Percentiles rank a stretch among this genome's conserved stretches.
Evolutionary conservation across 2,329 filamentous ascomycete species (phyloP).

Genomic region (Arthrobotrys conoides): DNA sequence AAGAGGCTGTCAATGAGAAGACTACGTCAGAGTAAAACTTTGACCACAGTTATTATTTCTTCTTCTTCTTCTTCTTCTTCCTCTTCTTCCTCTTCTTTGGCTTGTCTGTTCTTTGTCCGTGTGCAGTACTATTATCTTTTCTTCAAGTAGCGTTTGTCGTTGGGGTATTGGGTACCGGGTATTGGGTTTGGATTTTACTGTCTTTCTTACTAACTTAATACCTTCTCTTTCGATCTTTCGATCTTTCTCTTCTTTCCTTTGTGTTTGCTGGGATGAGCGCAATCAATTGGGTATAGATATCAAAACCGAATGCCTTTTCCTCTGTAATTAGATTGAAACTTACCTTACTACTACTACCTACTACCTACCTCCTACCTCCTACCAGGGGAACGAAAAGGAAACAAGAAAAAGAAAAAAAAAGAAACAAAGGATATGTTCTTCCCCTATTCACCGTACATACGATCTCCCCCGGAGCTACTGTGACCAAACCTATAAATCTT

Average conservation of each 20-base stretch:
- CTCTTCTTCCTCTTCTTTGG: not conserved
- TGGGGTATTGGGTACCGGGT: slow-evolving; percentile 7
- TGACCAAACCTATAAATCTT: not conserved
- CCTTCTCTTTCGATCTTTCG: slow-evolving; percentile 9
- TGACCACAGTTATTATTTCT: not conserved
- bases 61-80: not conserved
- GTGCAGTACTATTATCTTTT: slow-evolving; percentile 6
- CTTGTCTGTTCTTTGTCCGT: not conserved
- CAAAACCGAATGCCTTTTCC: slow-evolving; percentile 1
- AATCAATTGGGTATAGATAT: slow-evolving; percentile 25
- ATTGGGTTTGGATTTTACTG: not conserved
- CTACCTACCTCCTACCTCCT: not conserved
- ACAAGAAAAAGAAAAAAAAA: not conserved
- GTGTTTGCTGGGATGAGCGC: slow-evolving; percentile 21
- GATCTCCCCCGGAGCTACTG: too few species aligned
- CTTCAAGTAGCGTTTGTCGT: slow-evolving; percentile 15
- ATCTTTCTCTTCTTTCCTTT: slow-evolving; percentile 23
- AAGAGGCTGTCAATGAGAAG: slow-evolving; percentile 67
- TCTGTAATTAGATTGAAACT: slow-evolving; percentile 31
- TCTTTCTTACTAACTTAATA: not conserved
- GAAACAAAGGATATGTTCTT: slow-evolving; percentile 6
- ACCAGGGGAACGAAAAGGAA: too few species aligned
- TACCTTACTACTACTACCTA: too few species aligned
- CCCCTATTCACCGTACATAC: not conserved
- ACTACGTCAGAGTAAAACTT: slow-evolving; percentile 23